Base-by-base conservation (phyloP, 2,329 filamentous ascomycete genomes). In the Exophiala lecanii-corni region DNA sequence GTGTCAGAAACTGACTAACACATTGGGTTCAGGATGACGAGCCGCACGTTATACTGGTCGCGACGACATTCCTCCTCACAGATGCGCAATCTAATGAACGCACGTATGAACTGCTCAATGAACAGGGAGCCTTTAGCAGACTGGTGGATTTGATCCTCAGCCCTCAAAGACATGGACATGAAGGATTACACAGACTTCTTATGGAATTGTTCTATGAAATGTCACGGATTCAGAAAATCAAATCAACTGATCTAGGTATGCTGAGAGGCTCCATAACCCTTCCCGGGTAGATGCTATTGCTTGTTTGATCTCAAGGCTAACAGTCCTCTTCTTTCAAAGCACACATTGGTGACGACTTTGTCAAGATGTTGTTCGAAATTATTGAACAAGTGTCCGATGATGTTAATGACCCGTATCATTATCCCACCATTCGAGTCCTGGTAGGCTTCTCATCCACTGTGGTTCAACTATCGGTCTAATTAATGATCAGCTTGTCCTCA, bases 151-250 rank as follows among this genome's bases (percentile, higher is more conserved):
- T 98, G 53, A 82, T 97, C 57, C 77, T 82, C 58, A 74, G 71
- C 32, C 75, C 76, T 49, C 75, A 74, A 38, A 63, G 67, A 52
- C 75, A 82, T 28, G 72, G 79, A 34, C 84, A 89, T 59, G 74
- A 78, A 17, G 75, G 79, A 39, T 71, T 97, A 48, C 87, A 96
- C 66, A 80, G 84, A 25, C 69, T 92, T 49, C 71, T 97, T 39
- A 73, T 98, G 57, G 86, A 96, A 64, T 70, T 98, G 43, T 76
- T 96, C 61, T 98, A 95, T 66, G 92, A 97, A 70, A 96, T 96
- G 85, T 89, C 88, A 33, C 79, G 94, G 48, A 88, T 97, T 62
- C 89, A 97, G 65, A 78, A 82, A 50, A 69, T 98, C 47, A 82
- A 78, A 41, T 69, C 76, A 48, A 80, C 87, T 53, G 91, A 98